Conservation (phyloP, 352 stramenopile species). For the Pythium insidiosum region DNA sequence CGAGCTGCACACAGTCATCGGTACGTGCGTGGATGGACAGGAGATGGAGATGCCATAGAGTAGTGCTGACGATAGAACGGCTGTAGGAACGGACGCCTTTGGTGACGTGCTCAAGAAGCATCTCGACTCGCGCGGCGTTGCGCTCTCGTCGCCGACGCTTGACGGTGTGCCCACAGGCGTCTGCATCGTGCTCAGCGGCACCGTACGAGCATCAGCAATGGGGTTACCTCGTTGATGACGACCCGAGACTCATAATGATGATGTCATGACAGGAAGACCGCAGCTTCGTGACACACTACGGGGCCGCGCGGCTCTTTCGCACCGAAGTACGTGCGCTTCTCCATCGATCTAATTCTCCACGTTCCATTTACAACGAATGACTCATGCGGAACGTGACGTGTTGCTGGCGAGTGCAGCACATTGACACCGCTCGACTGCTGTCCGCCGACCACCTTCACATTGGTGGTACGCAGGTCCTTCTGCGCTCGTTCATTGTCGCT, state of each 20-base stretch:
- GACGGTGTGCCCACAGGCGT: conserved; percentile 44
- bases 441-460: conserved; percentile 66
- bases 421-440: conserved; percentile 50
- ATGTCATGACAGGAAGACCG: conserved; percentile 38
- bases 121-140: conserved; percentile 24
- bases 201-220: too few species aligned
- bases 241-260: too few species aligned
- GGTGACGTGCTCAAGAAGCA: conserved; percentile 23
- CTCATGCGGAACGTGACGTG: neutral
- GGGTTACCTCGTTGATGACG: too few species aligned
- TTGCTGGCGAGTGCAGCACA: conserved; percentile 23
- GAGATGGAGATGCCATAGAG: too few species aligned
- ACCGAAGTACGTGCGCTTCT: conserved; percentile 30
- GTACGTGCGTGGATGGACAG: conserved; percentile 17
- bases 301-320: conserved; percentile 47
- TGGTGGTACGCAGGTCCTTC: too few species aligned
- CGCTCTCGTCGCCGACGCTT: conserved; percentile 34
- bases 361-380: too few species aligned
- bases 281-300: conserved; percentile 81
- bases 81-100: conserved; percentile 24
- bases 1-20: conserved; percentile 51
- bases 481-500: too few species aligned
- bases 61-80: too few species aligned
- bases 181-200: conserved; percentile 72
- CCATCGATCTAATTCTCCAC: too few species aligned